A percentile compares a stretch with the other conserved stretches of the same genome.
phyloP scores from a whole-genome alignment of 768 basidiomycete genomes.

The Kwoniella bestiolae region DNA sequence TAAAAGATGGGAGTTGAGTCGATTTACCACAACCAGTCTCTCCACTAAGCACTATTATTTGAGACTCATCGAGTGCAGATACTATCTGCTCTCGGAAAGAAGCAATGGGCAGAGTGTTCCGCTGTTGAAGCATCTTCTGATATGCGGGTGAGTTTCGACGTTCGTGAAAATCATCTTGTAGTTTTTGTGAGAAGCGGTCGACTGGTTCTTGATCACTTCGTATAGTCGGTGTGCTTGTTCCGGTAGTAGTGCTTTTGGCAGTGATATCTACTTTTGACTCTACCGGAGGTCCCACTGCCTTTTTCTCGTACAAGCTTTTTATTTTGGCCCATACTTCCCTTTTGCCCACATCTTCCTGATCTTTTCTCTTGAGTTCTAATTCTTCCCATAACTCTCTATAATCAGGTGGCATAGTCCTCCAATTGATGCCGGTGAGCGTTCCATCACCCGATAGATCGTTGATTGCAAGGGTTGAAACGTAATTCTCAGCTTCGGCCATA shows the following conservation, averaged over 20 bases:
- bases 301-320: slow-evolving; percentile 64
- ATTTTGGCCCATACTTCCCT: slow-evolving; percentile 73
- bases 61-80: slow-evolving; percentile 69
- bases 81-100: slow-evolving; percentile 75
- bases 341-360: slow-evolving; percentile 68
- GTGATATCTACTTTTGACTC: neutral
- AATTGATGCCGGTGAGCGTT: slow-evolving; percentile 61
- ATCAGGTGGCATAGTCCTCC: slow-evolving; percentile 75
- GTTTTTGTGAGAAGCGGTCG: slow-evolving; percentile 60
- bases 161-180: slow-evolving; percentile 66
- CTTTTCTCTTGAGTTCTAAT: slow-evolving; percentile 69
- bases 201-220: neutral
- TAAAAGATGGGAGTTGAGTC: slow-evolving; percentile 91
- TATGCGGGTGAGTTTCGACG: slow-evolving; percentile 71
- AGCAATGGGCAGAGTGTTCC: slow-evolving; percentile 83
- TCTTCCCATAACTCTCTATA: slow-evolving; percentile 94
- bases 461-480: slow-evolving; percentile 81
- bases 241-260: slow-evolving; percentile 1
- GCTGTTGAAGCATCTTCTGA: slow-evolving; percentile 84
- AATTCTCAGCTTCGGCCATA: slow-evolving; percentile 82
- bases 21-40: slow-evolving; percentile 92
- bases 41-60: slow-evolving; percentile 84
- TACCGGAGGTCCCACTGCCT: slow-evolving; percentile 9
- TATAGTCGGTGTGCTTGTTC: neutral
- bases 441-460: slow-evolving; percentile 66